A percentile compares a stretch with the other conserved stretches of the same genome.
These are phyloP conservation scores for Rhodotorula sp. DNA, from an alignment of 1,284 basidiomycete genomes.

Conservation along the genomic window DNA sequence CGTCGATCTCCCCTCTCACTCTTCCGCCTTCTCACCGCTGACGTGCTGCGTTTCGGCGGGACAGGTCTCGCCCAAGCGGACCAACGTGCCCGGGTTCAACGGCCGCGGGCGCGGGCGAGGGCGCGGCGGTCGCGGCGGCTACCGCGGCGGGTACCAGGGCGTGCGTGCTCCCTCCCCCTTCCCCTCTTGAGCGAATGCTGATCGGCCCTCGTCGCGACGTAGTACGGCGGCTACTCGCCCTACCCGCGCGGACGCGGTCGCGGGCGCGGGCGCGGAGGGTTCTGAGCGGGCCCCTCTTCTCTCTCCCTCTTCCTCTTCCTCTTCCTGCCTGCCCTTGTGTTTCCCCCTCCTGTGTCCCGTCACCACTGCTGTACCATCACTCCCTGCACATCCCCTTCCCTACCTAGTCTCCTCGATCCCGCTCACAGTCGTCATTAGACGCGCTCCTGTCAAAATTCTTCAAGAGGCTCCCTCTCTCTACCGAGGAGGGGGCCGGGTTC, in stretches of 20 bases:
- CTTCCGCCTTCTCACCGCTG: background rate
- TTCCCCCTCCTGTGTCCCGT: too few species aligned
- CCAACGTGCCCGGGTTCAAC: slow-evolving; percentile 85
- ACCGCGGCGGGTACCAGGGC: slow-evolving; percentile 65
- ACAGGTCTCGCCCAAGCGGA: slow-evolving; percentile 87
- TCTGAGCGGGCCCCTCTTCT: background rate
- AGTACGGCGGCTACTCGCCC: slow-evolving; percentile 36
- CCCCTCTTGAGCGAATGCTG: too few species aligned
- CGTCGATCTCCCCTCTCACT: slow-evolving; percentile 30
- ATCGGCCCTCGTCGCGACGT: background rate
- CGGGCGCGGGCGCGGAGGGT: slow-evolving; percentile 21
- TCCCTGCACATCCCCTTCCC: too few species aligned
- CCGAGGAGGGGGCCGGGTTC: too few species aligned
- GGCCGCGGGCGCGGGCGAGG: slow-evolving; percentile 55
- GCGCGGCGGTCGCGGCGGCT: slow-evolving; percentile 67
- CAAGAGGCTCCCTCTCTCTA: too few species aligned
- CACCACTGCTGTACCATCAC: too few species aligned
- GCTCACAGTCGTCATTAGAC: background rate
- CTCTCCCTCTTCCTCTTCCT: background rate
- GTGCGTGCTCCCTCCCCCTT: slow-evolving; percentile 34
- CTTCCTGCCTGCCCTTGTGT: background rate
- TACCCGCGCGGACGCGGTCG: slow-evolving; percentile 33
- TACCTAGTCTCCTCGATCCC: background rate
- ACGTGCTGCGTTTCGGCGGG: too few species aligned
- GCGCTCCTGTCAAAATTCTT: too few species aligned